Base-by-base conservation (phyloP, 768 basidiomycete species). In the Udeniomyces megalosporus region DNA sequence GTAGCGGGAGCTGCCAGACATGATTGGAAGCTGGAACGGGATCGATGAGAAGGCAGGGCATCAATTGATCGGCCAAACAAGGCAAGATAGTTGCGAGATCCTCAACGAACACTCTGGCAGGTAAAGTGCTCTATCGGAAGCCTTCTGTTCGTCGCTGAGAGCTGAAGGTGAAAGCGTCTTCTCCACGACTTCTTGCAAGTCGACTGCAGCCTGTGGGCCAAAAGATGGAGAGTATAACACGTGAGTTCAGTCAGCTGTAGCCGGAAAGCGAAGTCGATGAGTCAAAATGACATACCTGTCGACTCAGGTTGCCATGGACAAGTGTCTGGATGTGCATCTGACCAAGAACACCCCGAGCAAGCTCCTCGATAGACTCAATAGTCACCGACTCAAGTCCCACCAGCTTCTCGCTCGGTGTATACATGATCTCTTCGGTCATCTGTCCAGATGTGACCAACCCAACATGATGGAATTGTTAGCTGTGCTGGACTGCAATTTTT, bases 241-340 rank as follows among this genome's bases (percentile, higher is more conserved):
- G 52, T 47, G 26, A 49, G 28, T n/a, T 53, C 45, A 2, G 17
- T n/a, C n/a, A n/a, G 1, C 14, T 17, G n/a, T 45, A 8, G n/a
- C 31, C 24, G 17, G 31, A 45, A 12, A 17, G 45, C 45, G 6
- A 24, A n/a, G n/a, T n/a, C n/a, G n/a, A n/a, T n/a, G n/a, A n/a
- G n/a, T n/a, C n/a, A n/a, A n/a, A n/a, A n/a, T n/a, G n/a, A 49
- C 86, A 58, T 67, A 88, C 88, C 72, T 91, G 83, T 69, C 85
- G 84, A 67, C 79, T 79, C 60, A 96, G 76, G 73, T 97, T 97
- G 2, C 95, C 95, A 35, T 82, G 75, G 2, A 86, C 82, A 24
- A 97, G 76, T 24, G 84, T 83, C 54, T 83, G 80, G 53, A 89
- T 76, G 67, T 84, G 79, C 50, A 85, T 75, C 50, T 82, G 76